A percentile compares a stretch with the other conserved stretches of the same genome.
These are phyloP conservation scores for Malassezia brasiliensis DNA, from an alignment of 1,284 basidiomycete genomes.

Conservation along the genomic window DNA sequence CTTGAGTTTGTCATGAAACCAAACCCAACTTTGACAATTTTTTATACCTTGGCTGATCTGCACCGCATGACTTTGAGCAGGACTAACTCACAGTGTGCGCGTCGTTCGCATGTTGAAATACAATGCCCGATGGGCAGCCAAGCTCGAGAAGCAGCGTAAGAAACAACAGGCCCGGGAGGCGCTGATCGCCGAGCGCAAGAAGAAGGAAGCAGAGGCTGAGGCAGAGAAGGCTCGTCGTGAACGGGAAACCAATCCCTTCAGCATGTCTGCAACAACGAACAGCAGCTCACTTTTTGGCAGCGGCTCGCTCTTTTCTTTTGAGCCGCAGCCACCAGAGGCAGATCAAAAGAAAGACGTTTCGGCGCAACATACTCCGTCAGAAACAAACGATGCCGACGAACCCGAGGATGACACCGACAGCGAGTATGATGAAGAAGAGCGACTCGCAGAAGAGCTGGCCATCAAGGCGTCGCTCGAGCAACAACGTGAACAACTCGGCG, in stretches of 20 bases:
- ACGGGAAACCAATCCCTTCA: constrained; percentile 13
- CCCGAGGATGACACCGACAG: constrained; percentile 15
- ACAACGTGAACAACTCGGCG: constrained; percentile 7
- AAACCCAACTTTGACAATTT: constrained; percentile 42
- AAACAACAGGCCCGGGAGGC: constrained; percentile 14
- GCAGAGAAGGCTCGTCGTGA: constrained; percentile 1
- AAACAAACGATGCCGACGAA: constrained; percentile 12
- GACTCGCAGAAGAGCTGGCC: constrained; percentile 39
- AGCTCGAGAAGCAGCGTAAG: constrained; percentile 36
- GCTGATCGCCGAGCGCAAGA: constrained; percentile 17
- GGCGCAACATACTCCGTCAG: neutral
- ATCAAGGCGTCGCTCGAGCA: constrained; percentile 38
- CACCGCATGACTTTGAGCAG: too few species aligned
- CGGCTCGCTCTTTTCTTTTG: neutral
- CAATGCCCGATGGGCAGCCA: constrained; percentile 45
- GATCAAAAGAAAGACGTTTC: neutral
- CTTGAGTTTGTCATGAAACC: constrained; percentile 45
- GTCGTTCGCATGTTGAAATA: constrained; percentile 39
- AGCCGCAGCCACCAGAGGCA: neutral
- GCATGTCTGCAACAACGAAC: constrained; percentile 8
- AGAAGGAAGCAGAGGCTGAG: constrained; percentile 22
- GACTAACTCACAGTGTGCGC: constrained; percentile 26
- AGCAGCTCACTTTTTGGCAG: constrained; percentile 28
- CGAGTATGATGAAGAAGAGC: constrained; percentile 29
- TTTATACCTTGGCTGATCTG: neutral